Evolutionary conservation across 129 eudicot species (phyloP).

Genomic region (Centaurea solstitialis): DNA sequence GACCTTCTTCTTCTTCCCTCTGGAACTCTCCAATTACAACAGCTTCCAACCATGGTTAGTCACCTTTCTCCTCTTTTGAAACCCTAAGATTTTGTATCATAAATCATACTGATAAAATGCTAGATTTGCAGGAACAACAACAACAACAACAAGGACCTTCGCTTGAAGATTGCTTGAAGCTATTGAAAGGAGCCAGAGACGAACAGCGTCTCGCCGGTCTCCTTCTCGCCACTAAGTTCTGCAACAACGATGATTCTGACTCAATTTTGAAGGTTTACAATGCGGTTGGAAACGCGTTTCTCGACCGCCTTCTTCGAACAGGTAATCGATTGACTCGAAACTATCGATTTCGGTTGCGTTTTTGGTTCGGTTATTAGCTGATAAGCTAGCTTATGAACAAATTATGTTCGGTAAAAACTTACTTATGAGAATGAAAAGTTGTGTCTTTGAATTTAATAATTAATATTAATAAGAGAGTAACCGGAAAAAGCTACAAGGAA

Average conservation of each 20-base stretch:
- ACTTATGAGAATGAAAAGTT: too few relatives aligned
- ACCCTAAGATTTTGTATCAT: not conserved
- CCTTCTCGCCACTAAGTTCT: slow-evolving; percentile 73
- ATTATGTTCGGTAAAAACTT: too few relatives aligned
- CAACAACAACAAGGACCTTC: slow-evolving; percentile 31
- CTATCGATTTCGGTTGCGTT: not conserved
- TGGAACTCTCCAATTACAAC: not conserved
- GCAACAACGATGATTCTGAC: slow-evolving; percentile 58
- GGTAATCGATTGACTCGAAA: slow-evolving; percentile 28
- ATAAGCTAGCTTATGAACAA: too few relatives aligned
- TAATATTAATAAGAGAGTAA: too few relatives aligned
- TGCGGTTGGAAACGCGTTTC: slow-evolving; percentile 61
- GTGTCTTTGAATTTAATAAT: too few relatives aligned
- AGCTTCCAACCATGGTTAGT: slow-evolving; percentile 13
- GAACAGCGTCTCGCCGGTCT: slow-evolving; percentile 93
- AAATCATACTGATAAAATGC: not conserved
- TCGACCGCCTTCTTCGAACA: slow-evolving; percentile 85
- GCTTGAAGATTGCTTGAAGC: slow-evolving; percentile 70
- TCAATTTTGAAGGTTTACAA: slow-evolving; percentile 55
- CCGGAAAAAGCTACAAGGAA: too few relatives aligned
- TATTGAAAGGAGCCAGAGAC: slow-evolving; percentile 70
- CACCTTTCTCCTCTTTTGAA: not conserved
- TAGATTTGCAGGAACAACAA: slow-evolving; percentile 25
- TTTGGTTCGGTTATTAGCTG: too few relatives aligned
- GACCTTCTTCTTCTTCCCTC: not conserved